Percentiles rank a stretch among this genome's conserved stretches.
Evolutionary conservation across 768 basidiomycete genomes (phyloP).

Genomic region (Chiua virens): DNA sequence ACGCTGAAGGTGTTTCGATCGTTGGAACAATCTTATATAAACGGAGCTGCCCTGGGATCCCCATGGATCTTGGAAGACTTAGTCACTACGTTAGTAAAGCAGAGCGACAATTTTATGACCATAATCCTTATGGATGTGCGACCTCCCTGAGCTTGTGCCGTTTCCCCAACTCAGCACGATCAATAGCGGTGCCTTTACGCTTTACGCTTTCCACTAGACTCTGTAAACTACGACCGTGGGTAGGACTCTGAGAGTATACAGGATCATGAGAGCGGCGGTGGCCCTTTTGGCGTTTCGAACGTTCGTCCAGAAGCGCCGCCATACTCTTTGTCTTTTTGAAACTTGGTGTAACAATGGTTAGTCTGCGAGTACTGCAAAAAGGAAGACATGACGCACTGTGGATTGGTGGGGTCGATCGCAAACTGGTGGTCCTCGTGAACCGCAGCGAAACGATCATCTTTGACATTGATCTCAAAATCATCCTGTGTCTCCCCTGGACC

Average conservation of each 20-base stretch:
- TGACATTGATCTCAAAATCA: slow-evolving; percentile 79
- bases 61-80: too few relatives aligned
- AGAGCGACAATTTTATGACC: too few relatives aligned
- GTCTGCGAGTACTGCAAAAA: background rate
- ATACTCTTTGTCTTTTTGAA: slow-evolving; percentile 94
- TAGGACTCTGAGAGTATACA: background rate
- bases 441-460: slow-evolving; percentile 84
- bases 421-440: slow-evolving; percentile 89
- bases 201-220: slow-evolving; percentile 86
- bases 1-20: too few relatives aligned
- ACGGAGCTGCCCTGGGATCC: too few relatives aligned
- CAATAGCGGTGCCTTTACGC: slow-evolving; percentile 55
- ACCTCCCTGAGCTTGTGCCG: slow-evolving; percentile 32
- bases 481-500: slow-evolving; percentile 70
- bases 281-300: slow-evolving; percentile 61
- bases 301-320: slow-evolving; percentile 80
- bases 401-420: slow-evolving; percentile 94
- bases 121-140: too few relatives aligned
- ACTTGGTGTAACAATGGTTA: slow-evolving; percentile 38
- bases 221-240: slow-evolving; percentile 43
- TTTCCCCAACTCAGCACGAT: slow-evolving; percentile 36
- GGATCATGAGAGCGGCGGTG: slow-evolving; percentile 9
- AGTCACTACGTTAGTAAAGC: too few relatives aligned
- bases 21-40: too few relatives aligned
- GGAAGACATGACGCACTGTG: slow-evolving; percentile 71